Percentiles rank a stretch among this genome's conserved stretches.
These are phyloP conservation scores for Pyrus pyrifolia DNA, from an alignment of 306 rosid species.

Conservation along the genomic window DNA sequence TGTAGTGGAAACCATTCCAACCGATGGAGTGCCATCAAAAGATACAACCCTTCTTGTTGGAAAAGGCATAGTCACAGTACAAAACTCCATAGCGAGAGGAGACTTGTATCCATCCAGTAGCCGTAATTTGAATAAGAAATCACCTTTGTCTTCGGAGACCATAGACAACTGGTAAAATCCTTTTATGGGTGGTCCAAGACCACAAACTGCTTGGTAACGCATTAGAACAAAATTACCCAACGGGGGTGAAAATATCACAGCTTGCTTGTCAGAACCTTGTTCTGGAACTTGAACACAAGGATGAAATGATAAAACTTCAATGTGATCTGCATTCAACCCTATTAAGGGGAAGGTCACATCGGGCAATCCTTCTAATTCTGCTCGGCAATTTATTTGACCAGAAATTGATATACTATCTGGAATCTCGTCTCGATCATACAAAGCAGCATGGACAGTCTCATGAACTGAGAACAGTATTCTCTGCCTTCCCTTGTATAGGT, in stretches of 20 bases:
- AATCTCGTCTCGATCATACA: conserved; percentile 91
- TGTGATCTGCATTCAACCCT: conserved; percentile 17
- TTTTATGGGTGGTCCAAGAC: conserved; percentile 73
- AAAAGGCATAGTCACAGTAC: conserved; percentile 85
- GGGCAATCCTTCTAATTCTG: conserved; percentile 92
- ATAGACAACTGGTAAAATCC: conserved; percentile 94
- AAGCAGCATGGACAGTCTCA: conserved; percentile 76
- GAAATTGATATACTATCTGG: conserved; percentile 78
- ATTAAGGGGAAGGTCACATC: conserved; percentile 80
- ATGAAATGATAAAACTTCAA: conserved; percentile 77
- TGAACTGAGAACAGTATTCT: conserved; percentile 68
- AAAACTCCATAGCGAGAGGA: conserved; percentile 83
- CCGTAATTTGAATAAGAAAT: conserved; percentile 78
- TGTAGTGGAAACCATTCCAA: conserved; percentile 77
- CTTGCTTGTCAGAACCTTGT: conserved; percentile 76
- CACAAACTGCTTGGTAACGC: conserved; percentile 72
- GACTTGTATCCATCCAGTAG: conserved; percentile 90
- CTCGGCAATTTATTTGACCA: conserved; percentile 90
- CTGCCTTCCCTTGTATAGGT: conserved; percentile 83
- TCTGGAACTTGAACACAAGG: conserved; percentile 87
- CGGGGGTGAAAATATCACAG: conserved; percentile 89
- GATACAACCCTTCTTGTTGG: conserved; percentile 79
- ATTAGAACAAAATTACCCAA: conserved; percentile 83
- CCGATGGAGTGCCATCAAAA: conserved; percentile 91
- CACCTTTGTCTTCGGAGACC: conserved; percentile 98